Base-by-base conservation (phyloP, 495 filamentous ascomycete species). In the Penicillium macrosclerotiorum region DNA sequence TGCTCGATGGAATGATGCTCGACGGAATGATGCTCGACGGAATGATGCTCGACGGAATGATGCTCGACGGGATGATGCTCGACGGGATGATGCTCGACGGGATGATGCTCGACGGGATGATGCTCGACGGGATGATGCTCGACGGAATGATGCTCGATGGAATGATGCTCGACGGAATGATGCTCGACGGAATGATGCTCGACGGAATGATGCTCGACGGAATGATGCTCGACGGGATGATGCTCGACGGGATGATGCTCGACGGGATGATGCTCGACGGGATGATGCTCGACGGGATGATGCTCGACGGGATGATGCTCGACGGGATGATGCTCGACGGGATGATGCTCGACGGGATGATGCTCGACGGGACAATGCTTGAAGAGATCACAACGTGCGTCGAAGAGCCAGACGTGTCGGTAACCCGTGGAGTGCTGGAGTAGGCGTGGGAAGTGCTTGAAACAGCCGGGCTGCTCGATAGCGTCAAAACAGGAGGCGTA, bases 371-470 rank as follows among this genome's bases (percentile, higher is more conserved):
- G n/a, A n/a, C n/a, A n/a, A n/a, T 12, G 25, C 25, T 19, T 17
- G 38, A 41, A 12, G 24, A 27, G 2, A n/a, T n/a, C n/a, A n/a
- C n/a, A n/a, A n/a, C n/a, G n/a, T n/a, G n/a, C n/a, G n/a, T n/a
- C n/a, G n/a, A n/a, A n/a, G n/a, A n/a, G n/a, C n/a, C n/a, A n/a
- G n/a, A n/a, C n/a, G n/a, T n/a, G n/a, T n/a, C n/a, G n/a, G n/a
- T n/a, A n/a, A n/a, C n/a, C n/a, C n/a, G n/a, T n/a, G n/a, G n/a
- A n/a, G n/a, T n/a, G n/a, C 37, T 52, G 8, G 36, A 45, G 4
- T 51, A 26, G 23, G 44, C 37, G 8, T 43, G 25, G 7, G 50
- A 29, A 4, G 54, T 56, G 23, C 47, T 42, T 13, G 59, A 40
- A n/a, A 16, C 37, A 5, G 19, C 34, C 3, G 23, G 34, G 22